Conservation (phyloP, 129 eudicot species). For the Scalesia atractyloides region DNA sequence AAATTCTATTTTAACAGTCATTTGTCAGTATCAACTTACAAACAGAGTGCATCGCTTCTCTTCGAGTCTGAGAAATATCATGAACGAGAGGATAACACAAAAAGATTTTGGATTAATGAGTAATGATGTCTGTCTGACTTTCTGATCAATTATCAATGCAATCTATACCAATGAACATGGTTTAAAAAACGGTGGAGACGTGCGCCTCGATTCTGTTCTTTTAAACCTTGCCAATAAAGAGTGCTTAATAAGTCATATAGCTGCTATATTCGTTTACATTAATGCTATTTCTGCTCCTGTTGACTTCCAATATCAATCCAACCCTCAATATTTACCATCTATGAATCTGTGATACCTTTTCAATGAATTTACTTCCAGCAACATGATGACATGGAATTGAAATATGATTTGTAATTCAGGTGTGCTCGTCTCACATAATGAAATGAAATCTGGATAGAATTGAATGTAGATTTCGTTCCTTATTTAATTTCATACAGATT, state of each 20-base stretch:
- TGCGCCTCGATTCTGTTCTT: no score
- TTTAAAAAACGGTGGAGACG: no score
- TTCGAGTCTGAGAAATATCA: not conserved
- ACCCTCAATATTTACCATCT: not conserved
- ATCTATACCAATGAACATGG: not conserved
- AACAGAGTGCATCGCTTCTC: not conserved
- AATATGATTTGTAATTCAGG: no score
- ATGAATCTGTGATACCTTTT: not conserved
- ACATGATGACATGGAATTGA: not conserved
- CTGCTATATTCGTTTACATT: not conserved
- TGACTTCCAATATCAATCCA: constrained; percentile 8
- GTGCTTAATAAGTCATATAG: not conserved
- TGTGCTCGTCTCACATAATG: not conserved
- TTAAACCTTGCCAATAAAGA: not conserved
- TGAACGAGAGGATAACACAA: not conserved
- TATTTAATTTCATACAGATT: no score
- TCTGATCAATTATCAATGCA: not conserved
- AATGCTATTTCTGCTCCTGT: not conserved
- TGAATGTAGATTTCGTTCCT: no score
- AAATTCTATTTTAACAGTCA: not conserved
- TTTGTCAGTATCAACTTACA: not conserved
- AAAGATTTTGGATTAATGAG: not conserved
- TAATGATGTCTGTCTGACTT: not conserved
- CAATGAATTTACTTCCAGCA: not conserved
- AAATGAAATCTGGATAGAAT: no score